phyloP scores from a whole-genome alignment of 2,329 filamentous ascomycete genomes.

The Corinectria fuckeliana region DNA sequence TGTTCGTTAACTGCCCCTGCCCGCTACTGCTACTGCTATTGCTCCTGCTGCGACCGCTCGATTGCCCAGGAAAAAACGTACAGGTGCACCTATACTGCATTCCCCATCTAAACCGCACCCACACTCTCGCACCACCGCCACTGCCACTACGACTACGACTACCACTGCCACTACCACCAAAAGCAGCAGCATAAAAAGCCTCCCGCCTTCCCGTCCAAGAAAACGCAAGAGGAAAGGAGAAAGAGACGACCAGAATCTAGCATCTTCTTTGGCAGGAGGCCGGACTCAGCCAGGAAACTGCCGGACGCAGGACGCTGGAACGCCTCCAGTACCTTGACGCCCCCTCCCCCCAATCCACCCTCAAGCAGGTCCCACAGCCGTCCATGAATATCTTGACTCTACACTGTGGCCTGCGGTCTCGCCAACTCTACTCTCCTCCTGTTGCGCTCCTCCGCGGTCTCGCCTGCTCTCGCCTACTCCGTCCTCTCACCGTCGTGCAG shows the following conservation, averaged over 20 bases:
- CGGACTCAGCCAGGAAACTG: constrained; percentile 14
- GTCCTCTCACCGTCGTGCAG: background rate
- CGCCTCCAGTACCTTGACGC: constrained; percentile 20
- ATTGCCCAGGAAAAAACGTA: background rate
- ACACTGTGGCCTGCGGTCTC: constrained; percentile 10
- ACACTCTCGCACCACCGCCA: background rate
- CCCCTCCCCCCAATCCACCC: constrained; percentile 1
- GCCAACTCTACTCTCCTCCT: no score
- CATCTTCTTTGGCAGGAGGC: constrained; percentile 6
- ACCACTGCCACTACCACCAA: constrained; percentile 4
- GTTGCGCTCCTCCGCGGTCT: background rate
- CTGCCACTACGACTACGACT: background rate
- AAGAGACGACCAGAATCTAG: background rate
- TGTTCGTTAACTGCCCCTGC: background rate
- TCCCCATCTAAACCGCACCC: background rate
- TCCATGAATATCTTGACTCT: constrained; percentile 18
- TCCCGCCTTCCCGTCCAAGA: constrained; percentile 13
- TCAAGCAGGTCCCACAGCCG: constrained; percentile 10
- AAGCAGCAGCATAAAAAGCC: background rate
- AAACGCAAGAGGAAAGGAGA: background rate
- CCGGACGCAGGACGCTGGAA: constrained; percentile 16
- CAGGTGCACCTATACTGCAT: constrained; percentile 1
- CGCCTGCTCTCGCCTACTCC: background rate
- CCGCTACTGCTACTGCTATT: background rate
- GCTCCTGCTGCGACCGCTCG: constrained; percentile 4